phyloP scores from a whole-genome alignment of 2,329 filamentous ascomycete genomes.

The Penicillium sp. region DNA sequence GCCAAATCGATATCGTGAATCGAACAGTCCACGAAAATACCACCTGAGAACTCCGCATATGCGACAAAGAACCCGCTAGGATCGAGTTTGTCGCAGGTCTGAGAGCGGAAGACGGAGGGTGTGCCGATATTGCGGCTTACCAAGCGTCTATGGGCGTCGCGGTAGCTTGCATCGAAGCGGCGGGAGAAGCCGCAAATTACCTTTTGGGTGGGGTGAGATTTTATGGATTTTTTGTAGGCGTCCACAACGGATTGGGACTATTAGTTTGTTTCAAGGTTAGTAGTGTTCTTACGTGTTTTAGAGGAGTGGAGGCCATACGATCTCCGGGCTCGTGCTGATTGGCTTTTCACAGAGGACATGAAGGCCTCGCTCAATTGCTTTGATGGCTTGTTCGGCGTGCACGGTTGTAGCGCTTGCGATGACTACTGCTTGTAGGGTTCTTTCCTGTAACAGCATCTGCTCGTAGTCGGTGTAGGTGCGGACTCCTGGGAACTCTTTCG shows the following conservation, averaged over 20 bases:
- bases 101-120: conserved; percentile 60
- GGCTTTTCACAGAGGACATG: conserved; percentile 57
- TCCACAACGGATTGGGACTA: conserved; percentile 59
- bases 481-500: conserved; percentile 44
- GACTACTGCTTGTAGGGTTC: conserved; percentile 53
- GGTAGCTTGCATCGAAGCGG: conserved; percentile 65
- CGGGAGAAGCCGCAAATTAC: conserved; percentile 67
- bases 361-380: conserved; percentile 52
- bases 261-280: background rate
- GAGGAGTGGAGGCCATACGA: conserved; percentile 4
- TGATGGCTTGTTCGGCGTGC: conserved; percentile 56
- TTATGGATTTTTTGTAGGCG: conserved; percentile 46
- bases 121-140: conserved; percentile 57
- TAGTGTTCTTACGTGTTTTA: background rate
- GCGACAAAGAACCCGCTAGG: conserved; percentile 66
- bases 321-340: conserved; percentile 11
- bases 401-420: conserved; percentile 53
- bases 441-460: conserved; percentile 51
- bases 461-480: conserved; percentile 53
- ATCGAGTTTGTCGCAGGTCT: conserved; percentile 67
- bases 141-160: conserved; percentile 56
- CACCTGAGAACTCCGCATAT: conserved; percentile 64
- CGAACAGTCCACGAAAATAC: conserved; percentile 69
- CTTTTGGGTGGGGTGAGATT: conserved; percentile 53
- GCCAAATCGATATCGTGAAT: conserved; percentile 69